Evolutionary conservation across 768 basidiomycete species (phyloP).

Genomic region (Piloderma croceum): DNA sequence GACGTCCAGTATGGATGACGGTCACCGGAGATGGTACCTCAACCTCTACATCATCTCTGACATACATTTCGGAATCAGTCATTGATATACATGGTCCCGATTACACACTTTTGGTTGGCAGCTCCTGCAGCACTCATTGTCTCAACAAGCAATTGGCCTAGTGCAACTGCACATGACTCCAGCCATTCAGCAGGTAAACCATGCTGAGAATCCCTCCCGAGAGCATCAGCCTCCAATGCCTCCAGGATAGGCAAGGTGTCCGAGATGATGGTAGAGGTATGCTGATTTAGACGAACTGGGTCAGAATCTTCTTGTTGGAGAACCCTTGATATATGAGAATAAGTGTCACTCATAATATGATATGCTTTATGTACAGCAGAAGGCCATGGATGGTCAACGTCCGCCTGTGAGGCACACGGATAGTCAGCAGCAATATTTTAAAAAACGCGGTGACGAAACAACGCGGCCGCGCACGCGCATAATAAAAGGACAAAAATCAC

Average conservation of each 20-base stretch:
- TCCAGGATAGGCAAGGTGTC: constrained; percentile 7
- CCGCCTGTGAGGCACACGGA: no score
- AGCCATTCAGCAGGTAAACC: not conserved
- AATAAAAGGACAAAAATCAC: no score
- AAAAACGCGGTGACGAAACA: no score
- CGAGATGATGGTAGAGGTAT: constrained; percentile 1
- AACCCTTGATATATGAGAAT: constrained; percentile 3
- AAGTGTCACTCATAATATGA: constrained; percentile 2
- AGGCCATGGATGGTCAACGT: no score
- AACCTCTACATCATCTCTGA: not conserved
- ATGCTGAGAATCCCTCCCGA: no score
- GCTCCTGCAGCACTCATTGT: not conserved
- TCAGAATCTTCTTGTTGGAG: constrained; percentile 7
- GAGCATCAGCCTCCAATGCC: constrained; percentile 4
- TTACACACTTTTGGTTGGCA: not conserved
- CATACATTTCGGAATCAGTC: not conserved
- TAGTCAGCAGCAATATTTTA: no score
- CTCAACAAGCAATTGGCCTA: not conserved
- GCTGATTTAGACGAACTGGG: constrained; percentile 1
- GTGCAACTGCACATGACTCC: not conserved
- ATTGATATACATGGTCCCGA: not conserved
- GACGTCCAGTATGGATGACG: not conserved
- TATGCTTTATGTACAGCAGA: no score
- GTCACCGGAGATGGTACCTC: constrained; percentile 4
- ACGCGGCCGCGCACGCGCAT: no score